Base-by-base conservation (phyloP, 805 yeast genomes). In the Saturnispora besseyi region DNA sequence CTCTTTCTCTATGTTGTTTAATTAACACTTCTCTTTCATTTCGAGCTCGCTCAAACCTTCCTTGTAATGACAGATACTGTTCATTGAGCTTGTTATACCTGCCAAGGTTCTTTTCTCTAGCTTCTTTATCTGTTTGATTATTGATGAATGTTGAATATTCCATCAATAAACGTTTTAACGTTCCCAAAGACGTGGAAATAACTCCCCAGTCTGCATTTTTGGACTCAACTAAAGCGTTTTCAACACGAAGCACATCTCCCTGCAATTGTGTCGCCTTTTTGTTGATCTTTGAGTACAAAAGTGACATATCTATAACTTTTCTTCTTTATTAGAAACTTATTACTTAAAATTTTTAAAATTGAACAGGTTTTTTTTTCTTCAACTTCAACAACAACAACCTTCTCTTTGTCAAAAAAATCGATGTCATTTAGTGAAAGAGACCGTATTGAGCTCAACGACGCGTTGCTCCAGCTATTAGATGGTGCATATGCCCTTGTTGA, bases 401-500 rank as follows among this genome's bases (percentile, higher is more conserved):
- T 36, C 10, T 36, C 40, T 18, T 36, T 36, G 15, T 18, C 11
- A 36, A 32, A 4, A 15, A 36, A 11, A 36, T 18, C 26, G 13
- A 36, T 36, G 40, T 36, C 40, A 36, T 18, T 36, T 21, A 26
- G 30, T 18, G 33, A 29, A 11, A 9, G 32, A 32, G 12, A 29
- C 6, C 31, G 50, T 32, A 29, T 22, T 32, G 34, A 22, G 18
- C 29, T 40, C 29, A 28, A 36, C 13, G 40, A 36, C 40, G 34
- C 18, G 15, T 28, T 47, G 18, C 41, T 21, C 3, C 28, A 29
- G 10, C 48, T 56, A 44, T 34, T 62, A 41, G 63, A 59, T 15
- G 50, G 55, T 38, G 55, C 59, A 4, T 58, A 60, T 33, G 51
- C 53, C 1, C 51, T 68, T 21, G 58, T 53, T 13, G 68, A 66